phyloP scores from a whole-genome alignment of 2,329 filamentous ascomycete genomes.

The Hymenotorrendiella dingleyae region DNA sequence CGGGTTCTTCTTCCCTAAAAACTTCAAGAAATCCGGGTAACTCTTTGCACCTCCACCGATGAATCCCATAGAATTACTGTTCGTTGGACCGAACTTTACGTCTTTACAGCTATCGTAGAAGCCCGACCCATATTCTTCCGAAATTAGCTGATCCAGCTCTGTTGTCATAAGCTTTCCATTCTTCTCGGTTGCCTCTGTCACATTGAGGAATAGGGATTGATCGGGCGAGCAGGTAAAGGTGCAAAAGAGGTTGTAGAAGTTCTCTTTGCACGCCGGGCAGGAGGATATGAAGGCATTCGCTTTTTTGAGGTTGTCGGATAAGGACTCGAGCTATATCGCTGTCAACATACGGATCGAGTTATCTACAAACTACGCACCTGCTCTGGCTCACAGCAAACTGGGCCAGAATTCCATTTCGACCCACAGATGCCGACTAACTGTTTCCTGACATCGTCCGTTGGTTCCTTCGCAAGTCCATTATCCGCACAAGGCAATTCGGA shows the following conservation, averaged over 20 bases:
- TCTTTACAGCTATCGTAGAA: conserved; percentile 99
- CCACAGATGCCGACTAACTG: conserved; percentile 84
- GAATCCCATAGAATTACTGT: conserved; percentile 88
- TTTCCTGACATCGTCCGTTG: conserved; percentile 63
- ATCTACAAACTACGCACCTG: conserved; percentile 49
- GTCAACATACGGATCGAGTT: conserved; percentile 1
- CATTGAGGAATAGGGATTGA: conserved; percentile 90
- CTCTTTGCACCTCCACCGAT: conserved; percentile 94
- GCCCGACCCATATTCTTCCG: conserved; percentile 73
- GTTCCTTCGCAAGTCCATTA: conserved; percentile 74
- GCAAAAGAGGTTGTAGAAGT: conserved; percentile 98
- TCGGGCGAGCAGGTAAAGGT: conserved; percentile 97
- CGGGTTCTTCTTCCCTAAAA: conserved; percentile 85
- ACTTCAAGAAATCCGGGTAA: conserved; percentile 80
- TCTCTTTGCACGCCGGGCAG: conserved; percentile 94
- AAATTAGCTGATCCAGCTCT: conserved; percentile 85
- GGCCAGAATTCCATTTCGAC: conserved; percentile 73
- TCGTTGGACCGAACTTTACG: conserved; percentile 94
- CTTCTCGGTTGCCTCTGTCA: conserved; percentile 67
- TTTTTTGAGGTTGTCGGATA: conserved; percentile 79
- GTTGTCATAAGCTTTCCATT: conserved; percentile 59
- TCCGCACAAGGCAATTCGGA: conserved; percentile 88
- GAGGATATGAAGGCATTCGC: conserved; percentile 86
- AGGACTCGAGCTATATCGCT: conserved; percentile 58
- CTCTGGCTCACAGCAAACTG: conserved; percentile 77